phyloP scores from a whole-genome alignment of 352 stramenopile genomes.

The Phytophthora niederhauseri region DNA sequence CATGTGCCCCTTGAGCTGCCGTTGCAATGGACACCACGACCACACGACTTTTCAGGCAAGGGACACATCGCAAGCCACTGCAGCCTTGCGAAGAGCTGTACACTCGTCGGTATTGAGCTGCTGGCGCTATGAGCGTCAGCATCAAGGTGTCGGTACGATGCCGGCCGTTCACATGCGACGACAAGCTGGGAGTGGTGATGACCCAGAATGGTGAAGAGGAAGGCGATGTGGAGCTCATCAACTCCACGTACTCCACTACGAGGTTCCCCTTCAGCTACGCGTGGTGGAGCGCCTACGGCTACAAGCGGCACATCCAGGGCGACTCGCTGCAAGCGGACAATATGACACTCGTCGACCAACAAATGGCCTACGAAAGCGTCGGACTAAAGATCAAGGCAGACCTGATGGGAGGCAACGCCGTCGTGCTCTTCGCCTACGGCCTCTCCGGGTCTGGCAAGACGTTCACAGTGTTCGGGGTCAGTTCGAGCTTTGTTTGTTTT shows the following conservation, averaged over 20 bases:
- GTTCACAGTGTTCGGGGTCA: conserved; percentile 92
- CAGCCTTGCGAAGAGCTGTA: neutral
- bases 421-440: conserved; percentile 95
- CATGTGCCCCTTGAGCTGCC: neutral
- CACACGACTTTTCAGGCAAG: conserved; percentile 37
- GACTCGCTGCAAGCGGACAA: conserved; percentile 65
- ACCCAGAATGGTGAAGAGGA: conserved; percentile 92
- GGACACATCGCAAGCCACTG: conserved; percentile 2
- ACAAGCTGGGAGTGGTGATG: conserved; percentile 93
- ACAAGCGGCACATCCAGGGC: conserved; percentile 84
- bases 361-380: conserved; percentile 89
- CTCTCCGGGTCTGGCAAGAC: conserved; percentile 94
- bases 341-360: conserved; percentile 92
- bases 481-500: conserved; percentile 7
- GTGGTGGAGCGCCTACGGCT: conserved; percentile 96
- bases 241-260: conserved; percentile 93
- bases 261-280: conserved; percentile 93
- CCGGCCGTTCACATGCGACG: conserved; percentile 89
- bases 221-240: conserved; percentile 93
- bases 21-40: conserved; percentile 6
- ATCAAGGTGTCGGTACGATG: conserved; percentile 92
- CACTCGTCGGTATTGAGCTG: neutral
- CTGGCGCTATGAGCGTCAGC: conserved; percentile 76
- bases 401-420: conserved; percentile 90
- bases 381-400: conserved; percentile 94